Base-by-base conservation (phyloP, 768 basidiomycete genomes). In the Hygrocybe punicea region DNA sequence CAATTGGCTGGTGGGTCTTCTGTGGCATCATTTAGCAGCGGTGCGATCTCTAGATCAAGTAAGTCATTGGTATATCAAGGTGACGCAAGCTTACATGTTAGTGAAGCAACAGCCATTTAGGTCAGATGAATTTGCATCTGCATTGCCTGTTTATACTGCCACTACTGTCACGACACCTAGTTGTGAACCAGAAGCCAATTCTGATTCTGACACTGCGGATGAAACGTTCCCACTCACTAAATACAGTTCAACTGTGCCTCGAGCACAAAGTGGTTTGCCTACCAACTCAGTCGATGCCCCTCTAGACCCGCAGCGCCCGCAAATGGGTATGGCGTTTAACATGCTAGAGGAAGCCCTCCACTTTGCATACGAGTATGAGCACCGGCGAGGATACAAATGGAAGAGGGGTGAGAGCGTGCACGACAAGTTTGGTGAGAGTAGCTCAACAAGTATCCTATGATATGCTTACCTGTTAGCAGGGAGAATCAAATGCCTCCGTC, bases 341-440 rank as follows among this genome's bases (percentile, higher is more conserved):
- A 44, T 57, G 0, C 49, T 59, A 1, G 55, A 61, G 4, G 56
- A 58, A 9, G 64, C 58, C 2, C 45, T 50, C 6, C 49, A 37
- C 1, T 62, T 50, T 35, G 19, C 66, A 2, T 60, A 56, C 16
- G 48, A 25, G 1, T 50, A 39, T 4, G 59, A 68, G 46, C 45
- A 55, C 6, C 10, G 29, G 17, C 63, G 55, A 0, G 67, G 67
- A 1, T 60, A 64, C 40, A 39, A 56, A 8, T 69, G 66, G 66
- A 51, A 45, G 0, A 58, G 47, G 9, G 60, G 51, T 1, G 65
- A 69, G 51, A 58, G 45, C 0, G 65, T 63, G 39, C 21, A 35
- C 7, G 34, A 16, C 10, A 4, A 42, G 6, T 6, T 4, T 4
- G 40, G 19, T 42, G 42, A 3, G 24, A 3, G 4, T 48, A 5